Base-by-base conservation (phyloP, 805 yeast genomes). In the Dipodascopsis uninucleata region DNA sequence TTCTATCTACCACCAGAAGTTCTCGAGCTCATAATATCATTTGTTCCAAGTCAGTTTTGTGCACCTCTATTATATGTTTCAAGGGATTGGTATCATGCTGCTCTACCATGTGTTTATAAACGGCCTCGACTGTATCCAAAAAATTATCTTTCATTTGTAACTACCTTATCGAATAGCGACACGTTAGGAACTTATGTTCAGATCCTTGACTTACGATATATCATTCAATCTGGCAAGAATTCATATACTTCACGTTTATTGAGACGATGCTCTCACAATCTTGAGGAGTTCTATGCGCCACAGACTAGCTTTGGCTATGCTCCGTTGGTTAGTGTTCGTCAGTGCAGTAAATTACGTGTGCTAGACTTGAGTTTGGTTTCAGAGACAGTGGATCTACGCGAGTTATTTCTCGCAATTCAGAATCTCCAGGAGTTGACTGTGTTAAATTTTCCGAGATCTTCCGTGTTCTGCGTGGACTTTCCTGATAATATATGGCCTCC, bases 301-400 rank as follows among this genome's bases (percentile, higher is more conserved):
- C 97, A 90, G 61, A 82, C 97, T 25, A 83, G 94, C 67, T 90
- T 93, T 69, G 98, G 98, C 0, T 75, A 80, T 39, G 84, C 95
- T 1, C 97, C 97, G 1, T 67, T 90, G 54, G 75, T 86, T n/a
- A 80, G 94, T 39, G 70, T 93, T 35, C 75, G 85, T 46, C 70
- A 80, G 33, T 93, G 98, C 62, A 67, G 67, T 18, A 71, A 74
- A 23, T 67, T 90, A 45, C 71, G 71, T 51, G 75, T 78, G 1
- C 68, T 90, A 28, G 97, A 90, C 61, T 66, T 90, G 48, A 77
- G 95, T 9, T 69, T 88, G 20, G 97, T 90, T 2, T 84, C 95
- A 2, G 97, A 89, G 64, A 85, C 95, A 0, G 84, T 93, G 4
- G 89, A 88, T 54, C 69, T 93, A 39, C 75, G 79, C 38, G 93